Percentiles rank a stretch among this genome's conserved stretches.
phyloP scores from a whole-genome alignment of 2,329 filamentous ascomycete species.

The Saccharata proteae region DNA sequence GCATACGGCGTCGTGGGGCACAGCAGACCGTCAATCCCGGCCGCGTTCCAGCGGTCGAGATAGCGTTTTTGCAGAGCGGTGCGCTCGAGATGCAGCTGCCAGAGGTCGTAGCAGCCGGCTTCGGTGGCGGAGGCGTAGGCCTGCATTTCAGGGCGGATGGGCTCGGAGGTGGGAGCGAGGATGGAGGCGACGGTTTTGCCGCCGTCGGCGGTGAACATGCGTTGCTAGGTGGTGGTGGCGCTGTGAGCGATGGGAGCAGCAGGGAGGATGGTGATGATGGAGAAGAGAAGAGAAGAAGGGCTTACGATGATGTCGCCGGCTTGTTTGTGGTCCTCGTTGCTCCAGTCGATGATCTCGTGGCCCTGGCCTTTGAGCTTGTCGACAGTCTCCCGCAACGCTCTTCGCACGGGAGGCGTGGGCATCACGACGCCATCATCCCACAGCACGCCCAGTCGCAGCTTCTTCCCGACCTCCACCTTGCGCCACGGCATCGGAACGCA shows the following conservation, averaged over 20 bases:
- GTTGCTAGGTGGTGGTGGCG: slow-evolving; percentile 16
- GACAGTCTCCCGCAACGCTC: slow-evolving; percentile 44
- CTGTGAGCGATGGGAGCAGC: no score
- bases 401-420: slow-evolving; percentile 23
- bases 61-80: slow-evolving; percentile 30
- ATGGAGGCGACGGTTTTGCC: slow-evolving; percentile 33
- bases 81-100: slow-evolving; percentile 37
- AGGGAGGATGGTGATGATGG: background rate
- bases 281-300: background rate
- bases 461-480: slow-evolving; percentile 28
- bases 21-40: slow-evolving; percentile 34
- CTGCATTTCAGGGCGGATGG: slow-evolving; percentile 38
- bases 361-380: slow-evolving; percentile 39
- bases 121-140: slow-evolving; percentile 32
- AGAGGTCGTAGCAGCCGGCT: slow-evolving; percentile 33
- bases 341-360: slow-evolving; percentile 46
- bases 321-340: slow-evolving; percentile 13
- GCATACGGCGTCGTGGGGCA: slow-evolving; percentile 22
- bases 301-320: slow-evolving; percentile 7
- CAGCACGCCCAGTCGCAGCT: slow-evolving; percentile 43
- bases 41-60: slow-evolving; percentile 33
- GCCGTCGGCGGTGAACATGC: slow-evolving; percentile 40
- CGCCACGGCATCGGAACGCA: slow-evolving; percentile 44
- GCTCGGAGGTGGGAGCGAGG: slow-evolving; percentile 29
- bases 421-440: slow-evolving; percentile 22